phyloP scores from a whole-genome alignment of 768 basidiomycete genomes.

The Suillus spraguei region DNA sequence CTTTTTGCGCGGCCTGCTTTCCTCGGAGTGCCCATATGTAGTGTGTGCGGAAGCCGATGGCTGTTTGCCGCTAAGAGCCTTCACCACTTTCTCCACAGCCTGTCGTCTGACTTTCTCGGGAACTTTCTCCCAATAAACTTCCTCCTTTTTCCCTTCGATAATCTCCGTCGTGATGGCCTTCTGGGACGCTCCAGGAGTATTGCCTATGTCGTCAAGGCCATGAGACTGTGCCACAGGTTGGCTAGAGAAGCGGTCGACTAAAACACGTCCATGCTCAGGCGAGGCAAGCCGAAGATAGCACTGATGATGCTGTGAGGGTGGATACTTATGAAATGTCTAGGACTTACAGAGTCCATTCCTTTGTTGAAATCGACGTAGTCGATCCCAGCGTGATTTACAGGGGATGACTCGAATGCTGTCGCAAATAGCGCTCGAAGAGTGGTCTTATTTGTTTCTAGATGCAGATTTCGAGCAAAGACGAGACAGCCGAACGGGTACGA shows the following conservation, averaged over 20 bases:
- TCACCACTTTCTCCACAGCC: conserved; percentile 54
- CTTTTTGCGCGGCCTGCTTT: conserved; percentile 17
- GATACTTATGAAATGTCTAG: neutral
- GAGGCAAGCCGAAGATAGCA: conserved; percentile 73
- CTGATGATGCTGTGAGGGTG: conserved; percentile 36
- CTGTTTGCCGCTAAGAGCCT: neutral
- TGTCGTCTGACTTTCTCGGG: conserved; percentile 69
- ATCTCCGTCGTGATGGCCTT: conserved; percentile 51
- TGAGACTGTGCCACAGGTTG: conserved; percentile 42
- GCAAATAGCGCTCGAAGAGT: conserved; percentile 65
- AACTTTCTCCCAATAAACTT: conserved; percentile 79
- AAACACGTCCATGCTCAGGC: conserved; percentile 43
- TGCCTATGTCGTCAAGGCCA: conserved; percentile 60
- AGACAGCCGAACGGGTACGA: conserved; percentile 68
- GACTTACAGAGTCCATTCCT: conserved; percentile 68
- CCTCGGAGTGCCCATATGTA: neutral
- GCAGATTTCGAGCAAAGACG: conserved; percentile 69
- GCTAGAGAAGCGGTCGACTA: conserved; percentile 48
- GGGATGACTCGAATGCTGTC: conserved; percentile 35
- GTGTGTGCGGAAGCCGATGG: neutral
- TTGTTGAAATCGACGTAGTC: conserved; percentile 85
- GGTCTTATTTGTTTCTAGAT: conserved; percentile 81
- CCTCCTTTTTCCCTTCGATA: conserved; percentile 64
- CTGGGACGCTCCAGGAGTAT: conserved; percentile 15
- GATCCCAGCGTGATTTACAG: conserved; percentile 38